These are phyloP conservation scores for Citrus mangshanensis DNA, from an alignment of 345 rosid genomes.

Conservation along the genomic window DNA sequence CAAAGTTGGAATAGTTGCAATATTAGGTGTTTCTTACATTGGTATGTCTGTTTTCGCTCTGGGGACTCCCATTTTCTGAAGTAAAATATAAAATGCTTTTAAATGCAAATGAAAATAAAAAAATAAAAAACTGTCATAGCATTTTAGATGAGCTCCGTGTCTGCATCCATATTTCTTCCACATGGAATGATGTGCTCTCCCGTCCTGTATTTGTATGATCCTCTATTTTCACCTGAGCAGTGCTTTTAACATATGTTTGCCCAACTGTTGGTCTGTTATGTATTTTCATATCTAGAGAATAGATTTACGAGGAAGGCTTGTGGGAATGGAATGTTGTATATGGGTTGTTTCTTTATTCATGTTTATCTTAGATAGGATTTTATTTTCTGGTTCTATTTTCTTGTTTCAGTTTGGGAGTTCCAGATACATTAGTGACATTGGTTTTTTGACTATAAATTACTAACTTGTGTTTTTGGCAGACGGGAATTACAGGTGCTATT, in stretches of 20 bases:
- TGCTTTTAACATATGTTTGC: background rate
- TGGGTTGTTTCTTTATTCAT: background rate
- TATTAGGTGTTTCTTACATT: background rate
- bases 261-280: background rate
- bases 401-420: slow-evolving; percentile 8
- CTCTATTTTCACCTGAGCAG: background rate
- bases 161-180: background rate
- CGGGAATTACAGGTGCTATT: slow-evolving; percentile 75
- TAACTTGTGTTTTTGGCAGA: slow-evolving; percentile 48
- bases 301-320: background rate
- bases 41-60: background rate
- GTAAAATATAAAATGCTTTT: background rate
- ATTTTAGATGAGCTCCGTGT: background rate
- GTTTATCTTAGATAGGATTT: background rate
- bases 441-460: background rate
- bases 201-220: background rate
- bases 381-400: slow-evolving; percentile 4
- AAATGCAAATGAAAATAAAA: background rate
- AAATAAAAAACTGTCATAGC: too few species aligned
- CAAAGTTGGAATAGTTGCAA: background rate
- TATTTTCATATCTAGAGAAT: background rate
- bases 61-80: background rate
- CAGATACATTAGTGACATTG: background rate
- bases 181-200: background rate
- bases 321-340: background rate